Evolutionary conservation across 345 rosid genomes (phyloP).

Genomic region (Lepidium africanum): DNA sequence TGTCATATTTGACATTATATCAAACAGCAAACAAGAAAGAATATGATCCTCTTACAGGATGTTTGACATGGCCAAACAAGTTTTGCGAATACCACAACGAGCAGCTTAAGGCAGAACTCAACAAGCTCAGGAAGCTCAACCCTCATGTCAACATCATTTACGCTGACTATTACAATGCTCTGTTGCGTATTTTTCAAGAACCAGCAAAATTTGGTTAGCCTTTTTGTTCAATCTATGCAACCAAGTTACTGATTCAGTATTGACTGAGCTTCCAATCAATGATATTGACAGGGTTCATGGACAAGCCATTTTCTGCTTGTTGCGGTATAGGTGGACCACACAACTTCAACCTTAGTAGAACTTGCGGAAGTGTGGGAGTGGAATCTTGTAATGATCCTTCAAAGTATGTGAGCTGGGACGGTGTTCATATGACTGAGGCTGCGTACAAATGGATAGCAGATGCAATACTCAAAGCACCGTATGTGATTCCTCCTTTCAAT

Average conservation of each 20-base stretch:
- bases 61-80: constrained; percentile 36
- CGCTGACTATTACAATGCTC: constrained; percentile 37
- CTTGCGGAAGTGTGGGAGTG: constrained; percentile 14
- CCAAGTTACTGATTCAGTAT: neutral
- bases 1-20: constrained; percentile 22
- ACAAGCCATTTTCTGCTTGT: constrained; percentile 20
- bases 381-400: constrained; percentile 30
- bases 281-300: constrained; percentile 23
- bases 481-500: constrained; percentile 7
- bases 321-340: constrained; percentile 38
- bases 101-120: constrained; percentile 25
- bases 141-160: constrained; percentile 34
- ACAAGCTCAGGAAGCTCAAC: constrained; percentile 16
- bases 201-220: constrained; percentile 35
- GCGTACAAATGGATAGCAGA: constrained; percentile 17
- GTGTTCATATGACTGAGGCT: constrained; percentile 30
- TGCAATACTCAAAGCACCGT: constrained; percentile 16
- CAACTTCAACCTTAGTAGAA: constrained; percentile 1
- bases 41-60: constrained; percentile 36
- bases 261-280: neutral
- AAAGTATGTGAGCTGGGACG: constrained; percentile 37
- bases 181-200: constrained; percentile 8
- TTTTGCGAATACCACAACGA: constrained; percentile 32
- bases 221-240: neutral
- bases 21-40: constrained; percentile 18